phyloP scores from a whole-genome alignment of 805 yeast genomes.

The Saturnispora dispora region DNA sequence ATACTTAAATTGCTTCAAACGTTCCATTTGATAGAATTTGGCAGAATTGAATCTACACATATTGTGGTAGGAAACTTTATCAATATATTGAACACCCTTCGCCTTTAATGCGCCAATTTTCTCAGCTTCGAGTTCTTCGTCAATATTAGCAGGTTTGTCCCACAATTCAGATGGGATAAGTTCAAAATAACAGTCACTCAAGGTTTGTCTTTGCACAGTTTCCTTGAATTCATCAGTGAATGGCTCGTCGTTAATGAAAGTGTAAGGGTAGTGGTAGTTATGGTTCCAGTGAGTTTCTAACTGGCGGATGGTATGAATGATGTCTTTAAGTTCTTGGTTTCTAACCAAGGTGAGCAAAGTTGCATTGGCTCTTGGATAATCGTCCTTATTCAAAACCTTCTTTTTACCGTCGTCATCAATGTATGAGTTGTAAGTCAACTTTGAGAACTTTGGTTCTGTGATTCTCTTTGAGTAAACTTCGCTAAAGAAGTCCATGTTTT shows the following conservation, averaged over 20 bases:
- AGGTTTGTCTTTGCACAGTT: conserved; percentile 38
- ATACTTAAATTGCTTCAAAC: conserved; percentile 51
- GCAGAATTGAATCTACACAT: conserved; percentile 81
- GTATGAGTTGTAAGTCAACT: conserved; percentile 25
- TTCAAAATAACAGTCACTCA: conserved; percentile 41
- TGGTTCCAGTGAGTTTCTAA: conserved; percentile 67
- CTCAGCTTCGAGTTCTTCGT: conserved; percentile 28
- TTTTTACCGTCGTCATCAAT: conserved; percentile 22
- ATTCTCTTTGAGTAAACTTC: conserved; percentile 28
- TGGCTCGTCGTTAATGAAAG: conserved; percentile 76
- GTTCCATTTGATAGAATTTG: conserved; percentile 52
- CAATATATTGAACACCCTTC: conserved; percentile 51
- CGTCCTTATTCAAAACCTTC: conserved; percentile 22
- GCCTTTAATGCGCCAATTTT: conserved; percentile 32
- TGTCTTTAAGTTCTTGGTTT: conserved; percentile 49
- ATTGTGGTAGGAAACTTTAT: conserved; percentile 57
- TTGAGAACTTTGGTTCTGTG: conserved; percentile 27
- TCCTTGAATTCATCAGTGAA: conserved; percentile 70
- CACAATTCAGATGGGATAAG: conserved; percentile 42
- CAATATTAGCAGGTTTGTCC: conserved; percentile 40
- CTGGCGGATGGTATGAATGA: conserved; percentile 47
- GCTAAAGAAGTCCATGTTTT: conserved; percentile 28
- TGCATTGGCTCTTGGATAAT: conserved; percentile 50
- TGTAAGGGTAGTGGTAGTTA: conserved; percentile 83
- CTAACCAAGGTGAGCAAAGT: conserved; percentile 71